Base-by-base conservation (phyloP, 768 basidiomycete genomes). In the Leccinum uliginosum region DNA sequence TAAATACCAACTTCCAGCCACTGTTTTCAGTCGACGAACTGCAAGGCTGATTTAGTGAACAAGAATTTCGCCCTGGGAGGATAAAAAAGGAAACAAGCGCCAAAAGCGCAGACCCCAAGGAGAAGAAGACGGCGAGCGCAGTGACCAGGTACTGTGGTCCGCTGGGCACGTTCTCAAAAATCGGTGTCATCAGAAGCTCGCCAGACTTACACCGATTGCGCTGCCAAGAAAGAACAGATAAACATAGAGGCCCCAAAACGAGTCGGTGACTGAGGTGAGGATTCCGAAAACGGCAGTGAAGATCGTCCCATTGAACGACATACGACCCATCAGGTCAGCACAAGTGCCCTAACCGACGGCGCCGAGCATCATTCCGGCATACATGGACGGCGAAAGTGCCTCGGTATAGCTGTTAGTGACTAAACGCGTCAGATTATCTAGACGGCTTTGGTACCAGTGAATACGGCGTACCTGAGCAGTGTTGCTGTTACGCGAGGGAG, bases 351-450 rank as follows among this genome's bases (percentile, higher is more conserved):
- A 94, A 4, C 88, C 89, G 8, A 94, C 74, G 1, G 91, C 89
- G 1, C 95, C 92, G 52, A 97, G 67, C 93, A 98, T 97, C 96
- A 98, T 98, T n/a, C 96, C 92, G 10, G 81, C 85, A 67, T 93
- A 94, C 82, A 92, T 93, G 3, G 89, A 85, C 3, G 93, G 91
- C 0, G 93, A 95, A 14, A 98, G 74, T 1, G 80, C 69, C 24
- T 94, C 96, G 50, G 95, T 90, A 60, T 83, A 83, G 48, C 77
- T 79, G 68, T 93, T 87, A 29, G 84, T 81, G 7, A 91, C 89
- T 86, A 66, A 50, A 61, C 53, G 45, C 51, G 51, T 56, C 46
- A 63, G 56, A 58, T 27, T 21, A 56, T 32, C 51, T 38, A 51
- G 57, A 59, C 30, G 34, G 15, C 34, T 3, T 15, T 35, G 15